Evolutionary conservation across 371 early-diverging fungal genomes (phyloP).

Genomic region (Catenaria anguillulae): DNA sequence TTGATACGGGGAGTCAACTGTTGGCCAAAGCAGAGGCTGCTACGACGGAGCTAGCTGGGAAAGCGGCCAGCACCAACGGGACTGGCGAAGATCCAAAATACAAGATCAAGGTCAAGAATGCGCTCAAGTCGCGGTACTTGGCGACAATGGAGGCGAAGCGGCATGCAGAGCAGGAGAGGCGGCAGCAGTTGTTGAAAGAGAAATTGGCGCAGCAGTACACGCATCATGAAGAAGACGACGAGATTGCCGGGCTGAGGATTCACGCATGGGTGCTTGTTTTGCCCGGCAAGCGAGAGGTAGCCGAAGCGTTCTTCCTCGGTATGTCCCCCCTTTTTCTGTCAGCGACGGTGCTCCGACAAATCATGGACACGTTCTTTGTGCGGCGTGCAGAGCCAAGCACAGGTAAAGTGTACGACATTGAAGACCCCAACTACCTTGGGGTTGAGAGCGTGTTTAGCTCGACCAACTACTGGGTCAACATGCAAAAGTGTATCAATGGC

Average conservation of each 20-base stretch:
- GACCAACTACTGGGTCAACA: constrained; percentile 40
- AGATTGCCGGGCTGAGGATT: constrained; percentile 29
- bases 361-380: neutral
- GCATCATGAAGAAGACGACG: constrained; percentile 25
- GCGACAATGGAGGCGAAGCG: constrained; percentile 24
- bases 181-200: constrained; percentile 11
- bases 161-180: constrained; percentile 7
- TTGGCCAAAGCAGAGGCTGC: too few relatives aligned
- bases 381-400: constrained; percentile 24
- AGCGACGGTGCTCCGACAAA: too few relatives aligned
- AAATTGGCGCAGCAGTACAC: constrained; percentile 6
- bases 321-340: neutral
- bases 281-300: constrained; percentile 34
- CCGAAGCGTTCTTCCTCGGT: constrained; percentile 39
- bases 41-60: too few relatives aligned
- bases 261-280: constrained; percentile 38
- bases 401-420: constrained; percentile 24
- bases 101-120: constrained; percentile 25
- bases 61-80: too few relatives aligned
- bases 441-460: constrained; percentile 35
- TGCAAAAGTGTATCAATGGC: constrained; percentile 39
- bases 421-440: constrained; percentile 32
- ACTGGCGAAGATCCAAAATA: constrained; percentile 13
- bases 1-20: too few relatives aligned
- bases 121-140: constrained; percentile 24